Evolutionary conservation across 78 protist species (phyloP).

Genomic region (Dictyostelium intermedium): DNA sequence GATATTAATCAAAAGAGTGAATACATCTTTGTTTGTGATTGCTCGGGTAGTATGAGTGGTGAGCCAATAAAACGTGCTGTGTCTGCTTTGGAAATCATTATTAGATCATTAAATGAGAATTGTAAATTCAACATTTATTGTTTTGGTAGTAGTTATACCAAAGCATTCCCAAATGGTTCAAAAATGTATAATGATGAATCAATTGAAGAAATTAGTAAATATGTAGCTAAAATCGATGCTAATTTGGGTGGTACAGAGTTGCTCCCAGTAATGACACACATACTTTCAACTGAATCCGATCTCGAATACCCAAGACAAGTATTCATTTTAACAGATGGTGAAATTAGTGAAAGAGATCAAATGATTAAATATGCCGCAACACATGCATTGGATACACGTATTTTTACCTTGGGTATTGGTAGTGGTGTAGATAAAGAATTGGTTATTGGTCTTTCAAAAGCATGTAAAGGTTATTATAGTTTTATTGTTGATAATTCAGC

Average conservation of each 20-base stretch:
- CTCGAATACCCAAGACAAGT: conserved; percentile 81
- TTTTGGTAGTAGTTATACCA: neutral
- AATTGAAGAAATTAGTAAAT: neutral
- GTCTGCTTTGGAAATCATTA: conserved; percentile 4
- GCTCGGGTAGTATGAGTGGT: conserved; percentile 33
- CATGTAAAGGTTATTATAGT: conserved; percentile 86
- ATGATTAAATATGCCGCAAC: conserved; percentile 22
- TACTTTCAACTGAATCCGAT: neutral
- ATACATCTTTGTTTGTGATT: neutral
- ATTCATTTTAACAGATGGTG: conserved; percentile 93
- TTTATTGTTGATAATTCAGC: conserved; percentile 35
- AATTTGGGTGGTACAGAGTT: conserved; percentile 64
- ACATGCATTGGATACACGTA: conserved; percentile 48
- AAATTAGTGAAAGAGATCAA: conserved; percentile 73
- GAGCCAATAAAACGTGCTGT: conserved; percentile 26
- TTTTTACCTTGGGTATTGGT: conserved; percentile 93
- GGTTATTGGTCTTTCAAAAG: conserved; percentile 88
- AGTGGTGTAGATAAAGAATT: conserved; percentile 69
- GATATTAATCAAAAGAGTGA: conserved; percentile 24
- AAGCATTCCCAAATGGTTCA: neutral
- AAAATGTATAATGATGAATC: neutral
- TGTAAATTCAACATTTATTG: conserved; percentile 2
- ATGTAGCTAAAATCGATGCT: neutral
- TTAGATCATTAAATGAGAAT: conserved; percentile 6
- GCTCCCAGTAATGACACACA: neutral